Evolutionary conservation across 2,329 filamentous ascomycete genomes (phyloP).

Genomic region (Biscogniauxia mediterranea): DNA sequence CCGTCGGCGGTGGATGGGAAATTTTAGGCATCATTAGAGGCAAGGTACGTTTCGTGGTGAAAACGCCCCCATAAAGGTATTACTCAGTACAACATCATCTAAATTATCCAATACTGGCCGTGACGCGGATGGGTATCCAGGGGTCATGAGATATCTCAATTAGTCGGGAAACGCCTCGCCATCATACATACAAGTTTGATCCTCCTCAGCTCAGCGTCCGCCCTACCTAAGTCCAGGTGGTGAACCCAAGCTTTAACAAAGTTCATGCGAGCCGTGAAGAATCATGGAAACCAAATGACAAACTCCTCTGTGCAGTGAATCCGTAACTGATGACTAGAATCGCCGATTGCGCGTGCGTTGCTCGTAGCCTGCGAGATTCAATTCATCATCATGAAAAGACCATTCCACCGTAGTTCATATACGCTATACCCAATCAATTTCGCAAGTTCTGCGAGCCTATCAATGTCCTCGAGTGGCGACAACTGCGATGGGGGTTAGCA

Average conservation of each 20-base stretch:
- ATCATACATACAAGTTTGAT: slow-evolving; percentile 44
- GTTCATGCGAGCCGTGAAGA: slow-evolving; percentile 32
- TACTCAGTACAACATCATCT: background rate
- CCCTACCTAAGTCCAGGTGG: slow-evolving; percentile 14
- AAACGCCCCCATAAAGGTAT: background rate
- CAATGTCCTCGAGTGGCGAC: slow-evolving; percentile 33
- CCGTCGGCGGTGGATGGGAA: background rate
- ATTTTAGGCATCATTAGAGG: background rate
- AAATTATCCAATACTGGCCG: background rate
- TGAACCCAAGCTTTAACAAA: slow-evolving; percentile 27
- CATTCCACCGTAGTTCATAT: slow-evolving; percentile 5
- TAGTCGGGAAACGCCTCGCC: slow-evolving; percentile 47
- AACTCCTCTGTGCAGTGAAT: slow-evolving; percentile 36
- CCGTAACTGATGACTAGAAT: slow-evolving; percentile 28
- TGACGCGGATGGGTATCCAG: slow-evolving; percentile 3
- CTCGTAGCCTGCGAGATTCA: slow-evolving; percentile 37
- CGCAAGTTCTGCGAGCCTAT: slow-evolving; percentile 28
- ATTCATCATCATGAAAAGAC: slow-evolving; percentile 26
- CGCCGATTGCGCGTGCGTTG: slow-evolving; percentile 22
- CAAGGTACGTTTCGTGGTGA: background rate
- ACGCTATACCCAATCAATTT: slow-evolving; percentile 30
- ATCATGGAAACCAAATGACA: slow-evolving; percentile 30
- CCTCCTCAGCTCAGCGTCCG: slow-evolving; percentile 21
- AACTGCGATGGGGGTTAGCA: slow-evolving; percentile 33
- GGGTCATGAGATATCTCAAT: slow-evolving; percentile 39